Conservation (phyloP, 108 stramenopile genomes). For the Fistulifera solaris region DNA sequence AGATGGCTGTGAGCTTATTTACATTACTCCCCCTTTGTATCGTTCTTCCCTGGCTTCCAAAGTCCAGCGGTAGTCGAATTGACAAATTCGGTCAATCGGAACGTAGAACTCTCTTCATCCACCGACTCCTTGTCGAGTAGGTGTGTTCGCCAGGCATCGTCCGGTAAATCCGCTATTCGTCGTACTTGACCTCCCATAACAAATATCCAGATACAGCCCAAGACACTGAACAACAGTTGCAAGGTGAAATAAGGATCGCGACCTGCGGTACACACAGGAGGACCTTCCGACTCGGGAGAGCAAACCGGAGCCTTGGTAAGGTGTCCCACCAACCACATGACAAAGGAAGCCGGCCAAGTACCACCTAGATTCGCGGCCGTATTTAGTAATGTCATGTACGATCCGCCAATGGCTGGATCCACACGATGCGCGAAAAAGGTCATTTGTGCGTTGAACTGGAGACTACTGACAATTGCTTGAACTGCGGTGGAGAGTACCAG, state of each 20-base stretch:
- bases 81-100: too few species aligned
- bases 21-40: too few species aligned
- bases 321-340: conserved; percentile 72
- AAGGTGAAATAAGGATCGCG: conserved; percentile 70
- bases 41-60: too few species aligned
- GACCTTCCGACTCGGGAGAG: conserved; percentile 11
- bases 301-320: conserved; percentile 41
- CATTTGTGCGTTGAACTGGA: conserved; percentile 98
- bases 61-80: too few species aligned
- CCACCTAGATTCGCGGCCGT: conserved; percentile 93
- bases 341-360: conserved; percentile 82
- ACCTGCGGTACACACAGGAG: conserved; percentile 43
- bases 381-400: conserved; percentile 99
- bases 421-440: conserved; percentile 93
- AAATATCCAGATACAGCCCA: conserved; percentile 68
- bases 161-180: conserved; percentile 58
- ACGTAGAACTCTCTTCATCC: too few species aligned
- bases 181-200: conserved; percentile 49
- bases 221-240: conserved; percentile 46
- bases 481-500: conserved; percentile 76
- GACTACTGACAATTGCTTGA: conserved; percentile 76
- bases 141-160: conserved; percentile 83
- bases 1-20: too few species aligned
- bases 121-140: conserved; percentile 30
- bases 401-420: conserved; percentile 97